Base-by-base conservation (phyloP, 352 stramenopile species). In the Phytophthora tentaculata region DNA sequence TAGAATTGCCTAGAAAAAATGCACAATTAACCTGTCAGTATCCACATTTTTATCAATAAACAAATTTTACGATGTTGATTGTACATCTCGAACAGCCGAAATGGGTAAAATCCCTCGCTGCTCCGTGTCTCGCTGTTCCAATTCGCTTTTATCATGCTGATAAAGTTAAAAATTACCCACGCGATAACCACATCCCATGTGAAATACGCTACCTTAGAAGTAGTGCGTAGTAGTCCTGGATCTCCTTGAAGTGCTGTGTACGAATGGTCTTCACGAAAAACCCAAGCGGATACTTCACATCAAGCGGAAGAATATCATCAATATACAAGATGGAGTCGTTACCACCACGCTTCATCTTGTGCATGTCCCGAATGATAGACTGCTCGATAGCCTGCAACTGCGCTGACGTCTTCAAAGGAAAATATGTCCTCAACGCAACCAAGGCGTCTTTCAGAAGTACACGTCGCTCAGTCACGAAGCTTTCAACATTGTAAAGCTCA, bases 241-340 rank as follows among this genome's bases (percentile, higher is more conserved):
- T 91, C 66, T 95, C 84, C 58, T 92, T 92, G 37, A 91, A 92
- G 43, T 95, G 86, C 73, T 95, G 86, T 17, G 84, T 84, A 23
- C 86, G 86, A 1, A 95, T 75, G 7, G 81, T 90, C 44, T 93
- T 95, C 24, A 91, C 77, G 19, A 93, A 93, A 64, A 91, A 92
- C 0, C 86, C 86, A 9, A 77, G 65, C 3, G 79, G 80, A 28
- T 89, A 87, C 9, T 71, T 81, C 14, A 71, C 69, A 29, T 77
- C 60, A 2, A 74, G 54, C 0, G 84, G 81, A 1, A 95, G 45
- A 17, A 95, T 86, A 56, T 92, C 85, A 8, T 92, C 84, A 13
- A 95, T 76, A 47, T 89, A 90, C 49, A 95, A 50, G 13, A 92
- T 76, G 24, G 84, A 86, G 69, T 93, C 84, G 53, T 86, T 90